A percentile compares a stretch with the other conserved stretches of the same genome.
These are phyloP conservation scores for Phytophthora quininea DNA, from an alignment of 352 stramenopile genomes.

Conservation along the genomic window DNA sequence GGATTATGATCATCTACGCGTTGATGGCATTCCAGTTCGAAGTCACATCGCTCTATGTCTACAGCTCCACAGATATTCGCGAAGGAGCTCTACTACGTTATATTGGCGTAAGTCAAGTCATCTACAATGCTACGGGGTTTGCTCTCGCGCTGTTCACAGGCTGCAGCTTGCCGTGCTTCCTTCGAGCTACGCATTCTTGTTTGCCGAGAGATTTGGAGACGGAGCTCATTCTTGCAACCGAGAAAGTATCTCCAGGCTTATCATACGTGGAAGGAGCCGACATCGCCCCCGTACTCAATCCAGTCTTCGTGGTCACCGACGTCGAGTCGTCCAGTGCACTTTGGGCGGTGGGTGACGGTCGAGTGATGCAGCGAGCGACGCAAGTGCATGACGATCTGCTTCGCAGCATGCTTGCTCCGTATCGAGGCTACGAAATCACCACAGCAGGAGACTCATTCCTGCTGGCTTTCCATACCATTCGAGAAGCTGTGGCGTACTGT, in stretches of 20 bases:
- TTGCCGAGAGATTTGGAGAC: slow-evolving; percentile 33
- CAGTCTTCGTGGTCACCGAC: slow-evolving; percentile 52
- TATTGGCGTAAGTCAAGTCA: slow-evolving; percentile 29
- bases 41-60: slow-evolving; percentile 33
- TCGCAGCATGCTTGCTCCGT: slow-evolving; percentile 24
- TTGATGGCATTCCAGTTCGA: slow-evolving; percentile 56
- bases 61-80: slow-evolving; percentile 3
- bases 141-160: slow-evolving; percentile 27
- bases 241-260: not conserved
- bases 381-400: slow-evolving; percentile 46
- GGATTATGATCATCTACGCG: slow-evolving; percentile 55
- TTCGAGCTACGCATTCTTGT: slow-evolving; percentile 15
- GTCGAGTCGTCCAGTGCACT: slow-evolving; percentile 49
- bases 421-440: slow-evolving; percentile 52
- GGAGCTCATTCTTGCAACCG: slow-evolving; percentile 13
- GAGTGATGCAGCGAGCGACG: slow-evolving; percentile 31
- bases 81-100: slow-evolving; percentile 12
- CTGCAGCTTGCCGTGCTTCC: slow-evolving; percentile 29
- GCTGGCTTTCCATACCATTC: slow-evolving; percentile 42
- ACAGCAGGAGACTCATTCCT: slow-evolving; percentile 47
- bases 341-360: slow-evolving; percentile 29
- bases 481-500: slow-evolving; percentile 44
- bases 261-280: not conserved
- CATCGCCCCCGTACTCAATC: slow-evolving; percentile 13
- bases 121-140: slow-evolving; percentile 33